Evolutionary conservation across 2,329 filamentous ascomycete species (phyloP).

Genomic region (Aureobasidium leucospermi): DNA sequence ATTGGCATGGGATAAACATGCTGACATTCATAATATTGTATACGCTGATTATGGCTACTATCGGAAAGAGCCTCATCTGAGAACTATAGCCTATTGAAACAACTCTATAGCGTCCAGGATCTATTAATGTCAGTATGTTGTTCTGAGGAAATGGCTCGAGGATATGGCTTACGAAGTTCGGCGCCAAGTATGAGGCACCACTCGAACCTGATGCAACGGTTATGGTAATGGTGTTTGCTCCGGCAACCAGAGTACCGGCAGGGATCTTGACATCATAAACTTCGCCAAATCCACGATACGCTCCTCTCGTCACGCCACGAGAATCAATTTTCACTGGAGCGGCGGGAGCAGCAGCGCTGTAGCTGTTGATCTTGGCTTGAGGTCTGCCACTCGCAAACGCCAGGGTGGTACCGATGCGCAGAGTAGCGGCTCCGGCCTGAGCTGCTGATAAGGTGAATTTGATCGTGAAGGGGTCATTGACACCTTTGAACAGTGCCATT

Average conservation of each 20-base stretch:
- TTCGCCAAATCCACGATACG: slow-evolving; percentile 57
- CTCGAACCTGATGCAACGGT: slow-evolving; percentile 52
- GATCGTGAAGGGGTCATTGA: slow-evolving; percentile 55
- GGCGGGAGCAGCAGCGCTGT: slow-evolving; percentile 35
- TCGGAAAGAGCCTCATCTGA: too few relatives aligned
- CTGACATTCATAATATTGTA: too few relatives aligned
- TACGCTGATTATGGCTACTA: too few relatives aligned
- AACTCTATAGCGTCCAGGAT: slow-evolving; percentile 18
- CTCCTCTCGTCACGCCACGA: slow-evolving; percentile 57
- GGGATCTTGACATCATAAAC: slow-evolving; percentile 57
- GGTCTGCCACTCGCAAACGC: slow-evolving; percentile 55
- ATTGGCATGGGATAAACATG: too few relatives aligned
- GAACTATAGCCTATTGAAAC: slow-evolving; percentile 7
- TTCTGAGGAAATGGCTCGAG: too few relatives aligned
- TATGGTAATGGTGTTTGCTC: slow-evolving; percentile 56
- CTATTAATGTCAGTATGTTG: neutral
- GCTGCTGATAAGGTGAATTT: slow-evolving; percentile 49
- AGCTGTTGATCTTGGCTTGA: slow-evolving; percentile 50
- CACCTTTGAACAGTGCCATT: slow-evolving; percentile 58
- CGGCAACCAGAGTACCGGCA: slow-evolving; percentile 50
- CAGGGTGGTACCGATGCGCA: slow-evolving; percentile 59
- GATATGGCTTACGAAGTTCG: slow-evolving; percentile 41
- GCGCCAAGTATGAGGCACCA: slow-evolving; percentile 48
- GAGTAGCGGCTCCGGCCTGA: slow-evolving; percentile 46
- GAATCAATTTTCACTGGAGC: slow-evolving; percentile 51